Conservation (phyloP, 257 asterid genomes). For the Nicotiana paniculata region DNA sequence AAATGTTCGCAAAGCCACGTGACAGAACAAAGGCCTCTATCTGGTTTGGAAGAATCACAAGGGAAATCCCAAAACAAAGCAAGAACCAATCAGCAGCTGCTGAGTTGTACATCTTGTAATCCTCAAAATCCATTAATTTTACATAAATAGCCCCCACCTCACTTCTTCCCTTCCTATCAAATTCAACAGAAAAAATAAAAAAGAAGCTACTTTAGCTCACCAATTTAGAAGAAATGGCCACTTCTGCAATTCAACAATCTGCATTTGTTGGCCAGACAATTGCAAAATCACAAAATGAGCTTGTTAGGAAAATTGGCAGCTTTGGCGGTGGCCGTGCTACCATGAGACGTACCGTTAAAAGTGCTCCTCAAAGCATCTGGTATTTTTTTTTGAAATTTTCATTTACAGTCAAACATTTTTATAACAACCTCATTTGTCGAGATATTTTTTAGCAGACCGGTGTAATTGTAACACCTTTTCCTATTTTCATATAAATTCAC, state of each 20-base stretch:
- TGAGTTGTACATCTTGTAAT: constrained; percentile 34
- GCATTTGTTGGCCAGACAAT: constrained; percentile 68
- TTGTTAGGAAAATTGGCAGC: constrained; percentile 52
- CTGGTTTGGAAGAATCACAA: constrained; percentile 12
- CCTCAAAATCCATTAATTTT: constrained; percentile 25
- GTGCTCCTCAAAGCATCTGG: constrained; percentile 87
- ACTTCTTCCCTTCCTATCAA: not conserved
- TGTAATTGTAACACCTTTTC: no score
- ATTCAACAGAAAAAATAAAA: not conserved
- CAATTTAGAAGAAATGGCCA: constrained; percentile 32
- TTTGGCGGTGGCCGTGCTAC: constrained; percentile 54
- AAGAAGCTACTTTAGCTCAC: not conserved
- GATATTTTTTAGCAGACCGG: no score
- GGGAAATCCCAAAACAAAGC: constrained; percentile 33
- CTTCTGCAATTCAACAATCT: constrained; percentile 64
- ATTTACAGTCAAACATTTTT: no score
- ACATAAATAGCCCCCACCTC: constrained; percentile 10
- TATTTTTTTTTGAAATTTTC: not conserved
- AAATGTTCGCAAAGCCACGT: constrained; percentile 33
- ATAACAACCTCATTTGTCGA: no score
- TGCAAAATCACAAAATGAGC: constrained; percentile 59
- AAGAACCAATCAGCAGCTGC: constrained; percentile 47
- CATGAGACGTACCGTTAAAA: constrained; percentile 90
- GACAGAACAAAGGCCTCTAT: constrained; percentile 41
- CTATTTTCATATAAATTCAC: no score